These are phyloP conservation scores for Pichia occidentalis DNA, from an alignment of 805 yeast genomes.

Conservation along the genomic window DNA sequence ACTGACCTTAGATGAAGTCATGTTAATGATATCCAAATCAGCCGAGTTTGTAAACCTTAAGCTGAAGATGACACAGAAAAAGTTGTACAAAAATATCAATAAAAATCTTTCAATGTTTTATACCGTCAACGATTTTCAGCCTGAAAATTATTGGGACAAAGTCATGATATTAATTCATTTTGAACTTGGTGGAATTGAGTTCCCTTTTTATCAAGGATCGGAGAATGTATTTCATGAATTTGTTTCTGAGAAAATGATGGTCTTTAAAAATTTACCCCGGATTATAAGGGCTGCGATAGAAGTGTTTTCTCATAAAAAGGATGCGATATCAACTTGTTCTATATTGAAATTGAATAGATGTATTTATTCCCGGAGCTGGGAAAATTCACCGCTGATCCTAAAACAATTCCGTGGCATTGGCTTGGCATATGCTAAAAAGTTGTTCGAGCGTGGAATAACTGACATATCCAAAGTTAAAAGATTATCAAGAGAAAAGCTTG, in stretches of 20 bases:
- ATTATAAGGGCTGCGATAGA: constrained; percentile 40
- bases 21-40: constrained; percentile 30
- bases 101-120: constrained; percentile 32
- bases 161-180: constrained; percentile 39
- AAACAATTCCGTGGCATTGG: constrained; percentile 45
- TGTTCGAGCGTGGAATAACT: constrained; percentile 34
- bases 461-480: constrained; percentile 22
- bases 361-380: constrained; percentile 45
- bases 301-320: constrained; percentile 34
- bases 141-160: constrained; percentile 31
- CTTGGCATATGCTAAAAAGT: constrained; percentile 32
- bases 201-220: constrained; percentile 38
- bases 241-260: constrained; percentile 37
- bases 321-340: constrained; percentile 35
- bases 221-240: constrained; percentile 34
- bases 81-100: constrained; percentile 39
- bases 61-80: constrained; percentile 39
- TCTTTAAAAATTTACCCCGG: constrained; percentile 38
- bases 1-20: constrained; percentile 17
- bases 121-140: constrained; percentile 29
- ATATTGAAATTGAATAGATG: constrained; percentile 36
- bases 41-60: constrained; percentile 36
- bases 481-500: constrained; percentile 32
- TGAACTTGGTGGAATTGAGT: constrained; percentile 45
- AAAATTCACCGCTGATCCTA: constrained; percentile 37